Conservation (phyloP, 2,329 filamentous ascomycete species). For the Exophiala alcalophila region DNA sequence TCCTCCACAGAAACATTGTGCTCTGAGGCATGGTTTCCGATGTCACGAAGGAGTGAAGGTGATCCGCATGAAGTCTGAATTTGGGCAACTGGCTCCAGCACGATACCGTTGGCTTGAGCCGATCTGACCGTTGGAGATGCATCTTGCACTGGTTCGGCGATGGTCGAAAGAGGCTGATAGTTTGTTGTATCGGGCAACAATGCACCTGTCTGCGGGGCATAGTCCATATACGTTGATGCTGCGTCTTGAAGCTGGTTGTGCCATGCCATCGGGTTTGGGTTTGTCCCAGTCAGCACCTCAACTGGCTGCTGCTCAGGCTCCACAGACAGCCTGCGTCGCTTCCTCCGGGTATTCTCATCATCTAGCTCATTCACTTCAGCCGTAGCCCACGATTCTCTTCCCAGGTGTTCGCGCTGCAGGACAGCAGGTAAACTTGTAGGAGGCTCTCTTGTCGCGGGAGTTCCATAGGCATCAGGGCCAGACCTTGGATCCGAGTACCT, state of each 20-base stretch:
- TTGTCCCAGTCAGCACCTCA: background rate
- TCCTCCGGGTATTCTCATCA: conserved; percentile 17
- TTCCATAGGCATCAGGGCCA: too few species aligned
- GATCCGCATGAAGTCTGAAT: too few species aligned
- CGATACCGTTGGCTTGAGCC: too few species aligned
- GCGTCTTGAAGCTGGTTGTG: conserved; percentile 17
- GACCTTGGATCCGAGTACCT: too few species aligned
- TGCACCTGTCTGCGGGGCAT: background rate
- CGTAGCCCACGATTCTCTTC: background rate
- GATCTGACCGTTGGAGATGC: too few species aligned
- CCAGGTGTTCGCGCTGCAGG: background rate
- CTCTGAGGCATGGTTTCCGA: background rate
- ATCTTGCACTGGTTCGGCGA: too few species aligned
- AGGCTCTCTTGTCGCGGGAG: background rate
- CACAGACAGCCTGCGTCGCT: conserved; percentile 21
- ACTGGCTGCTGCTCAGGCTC: conserved; percentile 1
- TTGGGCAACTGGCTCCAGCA: too few species aligned
- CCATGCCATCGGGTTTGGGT: conserved; percentile 8
- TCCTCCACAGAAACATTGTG: background rate
- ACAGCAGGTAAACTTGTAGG: background rate
- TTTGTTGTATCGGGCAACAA: background rate
- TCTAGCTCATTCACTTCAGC: conserved; percentile 8
- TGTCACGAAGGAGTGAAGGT: too few species aligned
- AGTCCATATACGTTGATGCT: conserved; percentile 3
- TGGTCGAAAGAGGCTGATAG: too few species aligned